Evolutionary conservation across 2,329 filamentous ascomycete species (phyloP).

Genomic region (Diaporthe sp.): DNA sequence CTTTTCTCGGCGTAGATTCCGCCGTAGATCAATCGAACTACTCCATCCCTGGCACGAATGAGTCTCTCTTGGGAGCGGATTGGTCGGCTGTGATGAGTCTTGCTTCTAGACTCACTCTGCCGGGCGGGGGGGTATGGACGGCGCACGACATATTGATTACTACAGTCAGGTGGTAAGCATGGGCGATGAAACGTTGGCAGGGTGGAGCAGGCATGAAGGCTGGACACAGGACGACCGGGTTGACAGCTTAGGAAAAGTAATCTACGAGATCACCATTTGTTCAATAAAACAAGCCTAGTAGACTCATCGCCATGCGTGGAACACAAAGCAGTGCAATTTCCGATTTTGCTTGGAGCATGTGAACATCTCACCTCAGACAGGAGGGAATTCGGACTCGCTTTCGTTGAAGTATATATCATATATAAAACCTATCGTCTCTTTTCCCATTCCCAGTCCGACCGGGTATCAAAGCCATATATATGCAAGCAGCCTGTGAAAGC

Average conservation of each 20-base stretch:
- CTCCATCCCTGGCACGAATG: background rate
- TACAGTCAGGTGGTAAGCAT: background rate
- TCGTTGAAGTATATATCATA: background rate
- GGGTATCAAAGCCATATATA: slow-evolving; percentile 27
- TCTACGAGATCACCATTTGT: background rate
- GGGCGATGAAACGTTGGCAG: background rate
- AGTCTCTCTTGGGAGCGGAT: background rate
- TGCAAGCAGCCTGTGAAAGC: slow-evolving; percentile 20
- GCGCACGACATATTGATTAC: slow-evolving; percentile 6
- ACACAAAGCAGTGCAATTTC: background rate
- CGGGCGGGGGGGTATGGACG: background rate
- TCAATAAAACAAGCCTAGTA: too few relatives aligned
- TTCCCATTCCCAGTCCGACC: background rate
- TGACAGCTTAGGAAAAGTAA: background rate
- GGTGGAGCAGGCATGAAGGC: background rate
- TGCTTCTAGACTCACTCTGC: background rate
- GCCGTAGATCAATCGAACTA: background rate
- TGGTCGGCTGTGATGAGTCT: background rate
- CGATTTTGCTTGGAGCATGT: background rate
- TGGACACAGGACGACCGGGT: background rate
- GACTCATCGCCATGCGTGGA: too few relatives aligned
- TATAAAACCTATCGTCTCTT: background rate
- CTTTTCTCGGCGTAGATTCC: background rate
- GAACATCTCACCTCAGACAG: background rate
- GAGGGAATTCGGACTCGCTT: background rate